phyloP scores from a whole-genome alignment of 2,329 filamentous ascomycete species.

The Penicillium sp. region DNA sequence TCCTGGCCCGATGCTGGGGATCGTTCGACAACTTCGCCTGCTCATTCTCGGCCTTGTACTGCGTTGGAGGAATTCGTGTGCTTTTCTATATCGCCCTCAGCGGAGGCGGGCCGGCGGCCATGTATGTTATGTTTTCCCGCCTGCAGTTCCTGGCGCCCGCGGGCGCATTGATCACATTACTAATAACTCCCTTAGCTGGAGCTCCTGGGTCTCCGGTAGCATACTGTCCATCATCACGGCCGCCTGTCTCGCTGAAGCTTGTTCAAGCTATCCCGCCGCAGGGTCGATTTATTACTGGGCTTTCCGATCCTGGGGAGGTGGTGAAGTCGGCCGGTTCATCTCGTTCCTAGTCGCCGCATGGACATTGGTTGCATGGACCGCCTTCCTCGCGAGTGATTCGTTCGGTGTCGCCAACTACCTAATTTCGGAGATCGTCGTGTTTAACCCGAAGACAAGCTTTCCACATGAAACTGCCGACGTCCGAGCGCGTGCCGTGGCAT shows the following conservation, averaged over 20 bases:
- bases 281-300: slow-evolving; percentile 35
- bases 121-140: slow-evolving; percentile 12
- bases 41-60: slow-evolving; percentile 29
- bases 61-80: slow-evolving; percentile 29
- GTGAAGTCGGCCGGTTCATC: slow-evolving; percentile 32
- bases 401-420: slow-evolving; percentile 30
- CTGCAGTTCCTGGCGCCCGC: neutral
- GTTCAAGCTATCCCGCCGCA: slow-evolving; percentile 31
- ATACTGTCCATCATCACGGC: slow-evolving; percentile 28
- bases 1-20: slow-evolving; percentile 27
- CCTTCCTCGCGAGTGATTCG: slow-evolving; percentile 26
- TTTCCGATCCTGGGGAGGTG: slow-evolving; percentile 29
- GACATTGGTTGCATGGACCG: slow-evolving; percentile 57
- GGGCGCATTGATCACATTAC: neutral
- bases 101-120: slow-evolving; percentile 24
- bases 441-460: slow-evolving; percentile 37
- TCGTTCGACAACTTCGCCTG: slow-evolving; percentile 30
- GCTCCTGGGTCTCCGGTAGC: slow-evolving; percentile 25
- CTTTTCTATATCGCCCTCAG: slow-evolving; percentile 30
- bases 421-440: slow-evolving; percentile 41
- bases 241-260: slow-evolving; percentile 31
- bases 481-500: slow-evolving; percentile 45
- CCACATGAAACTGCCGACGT: slow-evolving; percentile 40
- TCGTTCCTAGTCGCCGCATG: slow-evolving; percentile 55
- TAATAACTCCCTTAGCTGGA: slow-evolving; percentile 13